phyloP scores from a whole-genome alignment of 2,329 filamentous ascomycete genomes.

The Thermoascus crustaceus region DNA sequence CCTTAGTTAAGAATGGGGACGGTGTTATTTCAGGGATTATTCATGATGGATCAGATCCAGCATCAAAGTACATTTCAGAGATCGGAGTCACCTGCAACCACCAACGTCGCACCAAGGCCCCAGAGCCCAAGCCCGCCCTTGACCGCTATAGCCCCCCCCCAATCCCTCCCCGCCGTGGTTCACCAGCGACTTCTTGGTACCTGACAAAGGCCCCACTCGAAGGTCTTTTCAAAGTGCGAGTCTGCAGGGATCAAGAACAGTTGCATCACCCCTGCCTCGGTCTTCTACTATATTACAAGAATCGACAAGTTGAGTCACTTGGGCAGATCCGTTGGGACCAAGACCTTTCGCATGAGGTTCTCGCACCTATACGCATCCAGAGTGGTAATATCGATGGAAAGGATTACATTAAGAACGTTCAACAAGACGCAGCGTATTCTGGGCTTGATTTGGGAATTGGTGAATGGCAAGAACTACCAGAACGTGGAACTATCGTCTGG shows the following conservation, averaged over 20 bases:
- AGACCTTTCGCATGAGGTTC: constrained; percentile 5
- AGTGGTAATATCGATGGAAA: constrained; percentile 2
- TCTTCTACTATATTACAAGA: constrained; percentile 9
- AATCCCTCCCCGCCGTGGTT: constrained; percentile 1
- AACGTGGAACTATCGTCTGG: constrained; percentile 8
- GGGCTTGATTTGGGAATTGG: background rate
- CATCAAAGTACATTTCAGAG: background rate
- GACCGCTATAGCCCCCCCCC: constrained; percentile 3
- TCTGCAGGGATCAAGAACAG: constrained; percentile 8
- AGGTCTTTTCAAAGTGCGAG: constrained; percentile 7
- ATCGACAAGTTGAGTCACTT: constrained; percentile 9
- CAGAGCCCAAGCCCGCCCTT: constrained; percentile 1
- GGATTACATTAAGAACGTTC: constrained; percentile 6
- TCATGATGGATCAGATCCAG: constrained; percentile 9
- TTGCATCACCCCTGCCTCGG: constrained; percentile 8
- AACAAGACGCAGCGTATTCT: background rate
- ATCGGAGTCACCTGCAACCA: constrained; percentile 11
- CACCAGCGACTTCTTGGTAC: constrained; percentile 7
- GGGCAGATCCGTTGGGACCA: constrained; percentile 12
- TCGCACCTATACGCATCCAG: constrained; percentile 5
- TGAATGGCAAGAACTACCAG: constrained; percentile 7
- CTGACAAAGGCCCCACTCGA: constrained; percentile 9
- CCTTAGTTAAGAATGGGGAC: constrained; percentile 7
- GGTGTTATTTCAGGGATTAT: constrained; percentile 11
- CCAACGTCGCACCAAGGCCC: background rate